phyloP scores from a whole-genome alignment of 371 early-diverging fungal genomes.

The Lichtheimia hyalospora region DNA sequence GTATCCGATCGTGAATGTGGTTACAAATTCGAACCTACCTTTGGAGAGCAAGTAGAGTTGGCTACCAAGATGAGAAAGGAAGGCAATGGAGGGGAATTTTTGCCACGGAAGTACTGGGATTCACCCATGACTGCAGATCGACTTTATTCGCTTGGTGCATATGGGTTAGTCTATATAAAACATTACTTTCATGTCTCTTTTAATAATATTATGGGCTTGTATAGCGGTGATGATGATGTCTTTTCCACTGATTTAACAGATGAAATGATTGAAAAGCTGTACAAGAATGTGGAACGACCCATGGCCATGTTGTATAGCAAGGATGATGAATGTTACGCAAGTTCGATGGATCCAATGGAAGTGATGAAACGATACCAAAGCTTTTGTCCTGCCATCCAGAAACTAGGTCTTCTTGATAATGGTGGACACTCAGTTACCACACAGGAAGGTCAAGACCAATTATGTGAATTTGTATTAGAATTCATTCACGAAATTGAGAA shows the following conservation, averaged over 20 bases:
- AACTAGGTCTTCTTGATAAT: conserved; percentile 29
- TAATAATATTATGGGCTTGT: no score
- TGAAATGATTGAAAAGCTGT: conserved; percentile 33
- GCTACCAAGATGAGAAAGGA: conserved; percentile 36
- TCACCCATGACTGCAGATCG: conserved; percentile 51
- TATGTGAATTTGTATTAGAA: conserved; percentile 13
- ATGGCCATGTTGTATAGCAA: conserved; percentile 43
- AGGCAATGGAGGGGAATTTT: conserved; percentile 39
- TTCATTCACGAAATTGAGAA: conserved; percentile 5
- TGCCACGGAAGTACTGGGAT: conserved; percentile 34
- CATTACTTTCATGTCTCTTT: not conserved
- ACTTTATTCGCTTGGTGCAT: conserved; percentile 41
- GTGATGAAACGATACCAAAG: conserved; percentile 29
- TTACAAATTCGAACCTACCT: conserved; percentile 20
- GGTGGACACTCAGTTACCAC: conserved; percentile 48
- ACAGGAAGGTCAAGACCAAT: conserved; percentile 22
- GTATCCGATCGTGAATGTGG: conserved; percentile 54
- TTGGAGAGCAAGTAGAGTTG: conserved; percentile 22
- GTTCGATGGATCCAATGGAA: conserved; percentile 18
- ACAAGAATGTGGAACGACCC: conserved; percentile 35
- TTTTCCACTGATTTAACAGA: conserved; percentile 55
- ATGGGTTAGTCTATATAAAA: conserved; percentile 26
- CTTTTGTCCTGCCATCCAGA: conserved; percentile 37
- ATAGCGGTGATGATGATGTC: conserved; percentile 59
- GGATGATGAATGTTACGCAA: conserved; percentile 47